Evolutionary conservation across 2,329 filamentous ascomycete species (phyloP), one percentile per base, ranked within the genome.

Genomic region (Fonsecaea monophora): DNA sequence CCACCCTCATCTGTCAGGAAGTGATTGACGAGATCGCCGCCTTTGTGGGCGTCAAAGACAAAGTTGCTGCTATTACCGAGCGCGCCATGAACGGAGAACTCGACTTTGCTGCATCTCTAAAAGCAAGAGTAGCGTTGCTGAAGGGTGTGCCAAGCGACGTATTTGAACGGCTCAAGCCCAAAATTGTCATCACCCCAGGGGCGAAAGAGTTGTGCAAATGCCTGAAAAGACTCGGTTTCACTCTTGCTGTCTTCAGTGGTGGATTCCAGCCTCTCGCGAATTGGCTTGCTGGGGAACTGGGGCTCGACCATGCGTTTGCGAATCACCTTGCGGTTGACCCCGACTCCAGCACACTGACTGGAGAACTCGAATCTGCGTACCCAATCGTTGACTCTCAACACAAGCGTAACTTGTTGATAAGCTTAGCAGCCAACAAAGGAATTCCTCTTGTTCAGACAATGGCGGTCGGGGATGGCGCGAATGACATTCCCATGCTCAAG

Each of bases 41-140:
- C 62, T 90, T 90, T 42, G 87, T 97, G 1, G 92, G 92, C 60
- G 86, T 96, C n/a, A 88, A 92, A 73, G 88, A 88, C 61, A 83
- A 91, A 73, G 94, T 99, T 45, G 91, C 92, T 9, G 88, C 82
- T 74, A 98, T 99, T 73, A 99, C 95, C 0, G 90, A 90, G 67
- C 90, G 93, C 38, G 94, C 95, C 40, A 99, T 99, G 95, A 89
- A 94, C 72, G 95, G 95, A 67, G 94, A 98, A 81, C 84, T 98
- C 40, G 94, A 97, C 77, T 99, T 99, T 73, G 89, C 94, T 60
- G 86, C 87, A 0, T 94, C 91, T 0, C 88, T 99, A 75, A 88
- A 89, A 65, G 92, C 91, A 77, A 87, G 95, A 21, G 92, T 96
- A 34, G 85, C 85, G 48, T 84, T 98, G 53, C 86, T 99, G 48